A percentile compares a stretch with the other conserved stretches of the same genome.
These are phyloP conservation scores for Globisporangium uncinulatum DNA, from an alignment of 352 stramenopile species.

Conservation along the genomic window DNA sequence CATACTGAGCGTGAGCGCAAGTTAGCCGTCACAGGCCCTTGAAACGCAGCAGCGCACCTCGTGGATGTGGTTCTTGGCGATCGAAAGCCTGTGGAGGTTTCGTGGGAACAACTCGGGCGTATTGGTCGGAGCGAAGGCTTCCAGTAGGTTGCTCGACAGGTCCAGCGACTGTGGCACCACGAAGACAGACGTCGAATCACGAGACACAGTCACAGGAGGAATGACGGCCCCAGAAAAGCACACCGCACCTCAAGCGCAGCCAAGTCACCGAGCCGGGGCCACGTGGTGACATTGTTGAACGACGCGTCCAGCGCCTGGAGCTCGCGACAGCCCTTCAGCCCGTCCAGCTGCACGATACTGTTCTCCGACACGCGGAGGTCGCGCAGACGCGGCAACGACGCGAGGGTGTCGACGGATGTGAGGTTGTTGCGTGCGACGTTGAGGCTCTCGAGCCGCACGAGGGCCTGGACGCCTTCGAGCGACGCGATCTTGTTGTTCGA, in stretches of 20 bases:
- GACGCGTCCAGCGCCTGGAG: slow-evolving; percentile 50
- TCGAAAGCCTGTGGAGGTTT: slow-evolving; percentile 34
- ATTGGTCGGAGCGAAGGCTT: slow-evolving; percentile 20
- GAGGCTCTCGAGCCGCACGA: slow-evolving; percentile 35
- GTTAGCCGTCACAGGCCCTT: not conserved
- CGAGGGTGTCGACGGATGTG: slow-evolving; percentile 32
- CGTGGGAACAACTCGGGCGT: slow-evolving; percentile 29
- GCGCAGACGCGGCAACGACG: slow-evolving; percentile 26
- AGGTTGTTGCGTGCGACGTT: slow-evolving; percentile 52
- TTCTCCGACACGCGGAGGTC: slow-evolving; percentile 58
- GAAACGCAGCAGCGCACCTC: slow-evolving; percentile 20
- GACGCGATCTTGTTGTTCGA: slow-evolving; percentile 50
- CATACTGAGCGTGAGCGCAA: not conserved
- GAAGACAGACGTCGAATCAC: not conserved
- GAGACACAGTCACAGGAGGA: not conserved
- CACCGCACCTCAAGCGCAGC: slow-evolving; percentile 33
- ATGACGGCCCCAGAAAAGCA: not conserved
- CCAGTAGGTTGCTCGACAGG: slow-evolving; percentile 54
- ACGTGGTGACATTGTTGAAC: slow-evolving; percentile 52
- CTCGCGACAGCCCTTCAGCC: slow-evolving; percentile 19
- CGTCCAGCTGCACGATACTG: slow-evolving; percentile 41
- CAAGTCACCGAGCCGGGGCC: slow-evolving; percentile 38
- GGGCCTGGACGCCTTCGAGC: slow-evolving; percentile 44
- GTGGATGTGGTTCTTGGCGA: slow-evolving; percentile 60
- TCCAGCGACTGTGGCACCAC: slow-evolving; percentile 36